Percentiles rank a stretch among this genome's conserved stretches.
Evolutionary conservation across 495 filamentous ascomycete genomes (phyloP).

Genomic region (Penicillium longicatenatum): DNA sequence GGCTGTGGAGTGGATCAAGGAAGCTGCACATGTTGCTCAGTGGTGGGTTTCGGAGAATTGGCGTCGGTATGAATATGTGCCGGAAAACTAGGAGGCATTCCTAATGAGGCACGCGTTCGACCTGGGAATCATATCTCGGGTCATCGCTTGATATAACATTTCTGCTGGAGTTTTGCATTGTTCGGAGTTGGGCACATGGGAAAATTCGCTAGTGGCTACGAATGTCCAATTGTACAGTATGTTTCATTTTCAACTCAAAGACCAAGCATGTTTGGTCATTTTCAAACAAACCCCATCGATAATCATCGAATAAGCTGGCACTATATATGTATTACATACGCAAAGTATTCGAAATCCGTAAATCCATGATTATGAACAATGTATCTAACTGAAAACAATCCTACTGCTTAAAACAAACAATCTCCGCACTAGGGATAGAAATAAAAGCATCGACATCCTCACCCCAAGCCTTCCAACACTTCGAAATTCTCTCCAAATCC

Average conservation of each 20-base stretch:
- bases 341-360: no score
- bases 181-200: neutral
- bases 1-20: constrained; percentile 39
- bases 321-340: no score
- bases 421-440: constrained; percentile 46
- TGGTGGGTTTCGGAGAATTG: constrained; percentile 43
- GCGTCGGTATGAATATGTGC: constrained; percentile 34
- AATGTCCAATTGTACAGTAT: neutral
- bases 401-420: constrained; percentile 43
- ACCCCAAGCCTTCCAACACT: constrained; percentile 47
- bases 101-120: no score
- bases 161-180: neutral
- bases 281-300: no score
- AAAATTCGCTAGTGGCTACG: neutral
- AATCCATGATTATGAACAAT: neutral
- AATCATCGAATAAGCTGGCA: no score
- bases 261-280: no score
- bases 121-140: neutral
- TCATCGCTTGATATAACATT: neutral
- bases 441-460: constrained; percentile 51
- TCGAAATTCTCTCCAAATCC: constrained; percentile 45
- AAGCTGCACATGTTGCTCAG: constrained; percentile 38
- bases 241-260: no score
- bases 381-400: neutral
- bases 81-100: constrained; percentile 8